These are phyloP conservation scores for Pichia paraexigua DNA, from an alignment of 805 yeast genomes.

Conservation along the genomic window DNA sequence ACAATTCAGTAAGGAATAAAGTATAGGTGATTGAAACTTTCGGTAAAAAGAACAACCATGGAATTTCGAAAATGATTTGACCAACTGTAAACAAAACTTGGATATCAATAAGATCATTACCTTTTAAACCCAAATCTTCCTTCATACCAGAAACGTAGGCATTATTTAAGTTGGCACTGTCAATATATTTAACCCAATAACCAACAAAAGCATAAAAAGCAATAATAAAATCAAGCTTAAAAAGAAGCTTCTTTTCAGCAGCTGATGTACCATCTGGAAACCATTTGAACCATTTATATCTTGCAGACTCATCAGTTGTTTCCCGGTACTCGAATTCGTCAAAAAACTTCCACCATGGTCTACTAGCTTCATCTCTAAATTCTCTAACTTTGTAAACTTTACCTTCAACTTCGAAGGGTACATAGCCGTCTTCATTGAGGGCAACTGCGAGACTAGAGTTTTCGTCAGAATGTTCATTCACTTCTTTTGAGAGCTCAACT, in stretches of 20 bases:
- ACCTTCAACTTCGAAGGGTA: slow-evolving; percentile 1
- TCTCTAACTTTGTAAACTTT: slow-evolving; percentile 22
- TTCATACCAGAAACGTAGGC: slow-evolving; percentile 64
- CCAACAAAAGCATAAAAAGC: slow-evolving; percentile 50
- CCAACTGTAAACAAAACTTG: slow-evolving; percentile 55
- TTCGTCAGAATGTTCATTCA: not conserved
- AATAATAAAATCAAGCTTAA: slow-evolving; percentile 49
- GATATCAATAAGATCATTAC: slow-evolving; percentile 54
- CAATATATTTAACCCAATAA: slow-evolving; percentile 64
- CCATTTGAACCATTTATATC: slow-evolving; percentile 48
- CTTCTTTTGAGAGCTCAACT: not conserved
- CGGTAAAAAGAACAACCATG: slow-evolving; percentile 51
- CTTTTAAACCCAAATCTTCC: slow-evolving; percentile 48
- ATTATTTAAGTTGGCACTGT: slow-evolving; percentile 50
- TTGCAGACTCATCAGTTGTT: slow-evolving; percentile 25
- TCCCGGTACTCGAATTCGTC: slow-evolving; percentile 57
- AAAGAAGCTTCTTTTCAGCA: slow-evolving; percentile 38
- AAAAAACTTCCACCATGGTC: slow-evolving; percentile 49
- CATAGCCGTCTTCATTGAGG: not conserved
- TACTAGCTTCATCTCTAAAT: slow-evolving; percentile 45
- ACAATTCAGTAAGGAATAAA: slow-evolving; percentile 48
- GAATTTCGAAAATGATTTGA: slow-evolving; percentile 51
- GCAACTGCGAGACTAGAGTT: not conserved
- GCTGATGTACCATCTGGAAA: slow-evolving; percentile 39
- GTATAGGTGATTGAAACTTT: slow-evolving; percentile 47